Conservation (phyloP, 495 filamentous ascomycete species). For the Rhizodiscina lignyota region DNA sequence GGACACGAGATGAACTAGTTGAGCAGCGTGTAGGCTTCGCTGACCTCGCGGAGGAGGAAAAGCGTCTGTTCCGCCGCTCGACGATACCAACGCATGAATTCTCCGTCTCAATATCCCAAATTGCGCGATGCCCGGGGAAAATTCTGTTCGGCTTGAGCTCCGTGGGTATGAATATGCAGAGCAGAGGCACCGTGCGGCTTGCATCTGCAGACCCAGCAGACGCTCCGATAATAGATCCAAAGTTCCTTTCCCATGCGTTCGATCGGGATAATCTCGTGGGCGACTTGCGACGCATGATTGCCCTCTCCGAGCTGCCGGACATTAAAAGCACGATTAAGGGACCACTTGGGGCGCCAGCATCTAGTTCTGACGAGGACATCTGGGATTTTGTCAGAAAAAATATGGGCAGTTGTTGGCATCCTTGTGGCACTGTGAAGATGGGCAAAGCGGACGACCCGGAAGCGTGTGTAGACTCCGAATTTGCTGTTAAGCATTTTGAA, state of each 20-base stretch:
- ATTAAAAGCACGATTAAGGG: neutral
- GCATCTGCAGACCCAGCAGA: neutral
- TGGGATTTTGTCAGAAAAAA: neutral
- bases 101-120: too few species aligned
- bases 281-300: neutral
- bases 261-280: neutral
- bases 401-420: slow-evolving; percentile 26
- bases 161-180: neutral
- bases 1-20: neutral
- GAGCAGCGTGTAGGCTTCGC: neutral
- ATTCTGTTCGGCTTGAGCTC: neutral
- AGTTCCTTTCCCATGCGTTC: neutral
- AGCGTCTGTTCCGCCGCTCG: neutral
- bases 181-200: neutral
- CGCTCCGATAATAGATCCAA: neutral
- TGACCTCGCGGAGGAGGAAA: neutral
- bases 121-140: neutral
- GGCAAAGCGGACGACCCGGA: slow-evolving; percentile 28
- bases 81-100: neutral
- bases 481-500: slow-evolving; percentile 37
- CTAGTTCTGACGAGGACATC: neutral
- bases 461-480: slow-evolving; percentile 37
- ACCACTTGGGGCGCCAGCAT: neutral
- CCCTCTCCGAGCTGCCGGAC: neutral
- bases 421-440: slow-evolving; percentile 48